A percentile compares a stretch with the other conserved stretches of the same genome.
phyloP scores from a whole-genome alignment of 192 early-diverging fungal genomes.

The Coemansia sp. region DNA sequence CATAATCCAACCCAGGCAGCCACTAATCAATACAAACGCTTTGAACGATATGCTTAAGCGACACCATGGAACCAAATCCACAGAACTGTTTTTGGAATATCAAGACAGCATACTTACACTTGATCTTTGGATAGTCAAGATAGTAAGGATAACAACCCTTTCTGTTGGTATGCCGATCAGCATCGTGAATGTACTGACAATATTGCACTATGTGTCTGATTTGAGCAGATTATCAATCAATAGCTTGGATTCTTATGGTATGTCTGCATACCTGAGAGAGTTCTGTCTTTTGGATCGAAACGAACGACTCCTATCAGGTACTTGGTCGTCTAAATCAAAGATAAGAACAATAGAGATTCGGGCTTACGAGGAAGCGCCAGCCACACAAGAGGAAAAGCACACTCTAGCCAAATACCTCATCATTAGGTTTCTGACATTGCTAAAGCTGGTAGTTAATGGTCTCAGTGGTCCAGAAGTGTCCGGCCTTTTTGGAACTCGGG shows the following conservation, averaged over 20 bases:
- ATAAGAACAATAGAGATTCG: background rate
- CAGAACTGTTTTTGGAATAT: background rate
- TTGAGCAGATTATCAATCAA: background rate
- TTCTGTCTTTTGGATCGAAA: background rate
- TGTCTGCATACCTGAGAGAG: background rate
- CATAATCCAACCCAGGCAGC: background rate
- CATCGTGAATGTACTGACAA: background rate
- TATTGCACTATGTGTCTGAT: background rate
- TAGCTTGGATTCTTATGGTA: background rate
- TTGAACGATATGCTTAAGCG: background rate
- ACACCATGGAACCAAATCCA: background rate
- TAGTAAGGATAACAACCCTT: background rate
- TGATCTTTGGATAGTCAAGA: background rate
- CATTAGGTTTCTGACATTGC: background rate
- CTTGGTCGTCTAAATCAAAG: background rate
- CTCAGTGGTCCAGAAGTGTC: background rate
- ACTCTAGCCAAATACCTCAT: background rate
- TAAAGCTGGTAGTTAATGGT: background rate
- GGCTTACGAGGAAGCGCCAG: background rate
- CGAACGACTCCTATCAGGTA: background rate
- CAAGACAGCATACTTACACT: background rate
- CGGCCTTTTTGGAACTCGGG: background rate
- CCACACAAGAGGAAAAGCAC: background rate
- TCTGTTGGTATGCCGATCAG: background rate
- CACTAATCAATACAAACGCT: background rate